phyloP scores from a whole-genome alignment of 2,329 filamentous ascomycete genomes.

The Fusarium graminum region DNA sequence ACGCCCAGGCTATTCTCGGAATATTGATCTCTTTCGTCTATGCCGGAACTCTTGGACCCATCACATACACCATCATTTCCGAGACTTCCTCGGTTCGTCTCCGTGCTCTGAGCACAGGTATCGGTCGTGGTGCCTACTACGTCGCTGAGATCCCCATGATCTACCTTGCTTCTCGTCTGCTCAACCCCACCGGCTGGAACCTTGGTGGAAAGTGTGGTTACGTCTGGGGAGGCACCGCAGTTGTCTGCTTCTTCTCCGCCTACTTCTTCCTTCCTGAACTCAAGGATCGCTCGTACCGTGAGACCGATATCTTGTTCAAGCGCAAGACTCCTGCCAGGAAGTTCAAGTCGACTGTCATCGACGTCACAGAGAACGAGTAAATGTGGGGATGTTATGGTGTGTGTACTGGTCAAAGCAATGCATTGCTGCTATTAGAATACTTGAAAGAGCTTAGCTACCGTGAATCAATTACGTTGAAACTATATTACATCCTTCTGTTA shows the following conservation, averaged over 20 bases:
- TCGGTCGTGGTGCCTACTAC: conserved; percentile 75
- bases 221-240: conserved; percentile 69
- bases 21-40: conserved; percentile 76
- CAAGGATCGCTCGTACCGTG: conserved; percentile 68
- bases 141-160: conserved; percentile 75
- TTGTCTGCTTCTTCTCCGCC: conserved; percentile 65
- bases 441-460: too few relatives aligned
- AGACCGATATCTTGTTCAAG: conserved; percentile 71
- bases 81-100: conserved; percentile 76
- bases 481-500: too few relatives aligned
- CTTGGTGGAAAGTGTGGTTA: conserved; percentile 69
- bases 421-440: not conserved
- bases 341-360: conserved; percentile 67
- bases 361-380: conserved; percentile 73
- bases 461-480: too few relatives aligned
- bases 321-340: conserved; percentile 66
- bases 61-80: conserved; percentile 75
- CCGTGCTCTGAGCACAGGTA: conserved; percentile 71
- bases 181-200: conserved; percentile 64
- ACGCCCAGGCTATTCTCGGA: conserved; percentile 72
- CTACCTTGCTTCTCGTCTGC: conserved; percentile 70
- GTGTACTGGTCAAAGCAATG: not conserved
- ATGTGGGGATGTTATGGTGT: fast-evolving
- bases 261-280: conserved; percentile 67
- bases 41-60: conserved; percentile 70